Evolutionary conservation across 2,329 filamentous ascomycete genomes (phyloP), one percentile per base, ranked within the genome.

Genomic region (Phaeophleospora eucalypticola): DNA sequence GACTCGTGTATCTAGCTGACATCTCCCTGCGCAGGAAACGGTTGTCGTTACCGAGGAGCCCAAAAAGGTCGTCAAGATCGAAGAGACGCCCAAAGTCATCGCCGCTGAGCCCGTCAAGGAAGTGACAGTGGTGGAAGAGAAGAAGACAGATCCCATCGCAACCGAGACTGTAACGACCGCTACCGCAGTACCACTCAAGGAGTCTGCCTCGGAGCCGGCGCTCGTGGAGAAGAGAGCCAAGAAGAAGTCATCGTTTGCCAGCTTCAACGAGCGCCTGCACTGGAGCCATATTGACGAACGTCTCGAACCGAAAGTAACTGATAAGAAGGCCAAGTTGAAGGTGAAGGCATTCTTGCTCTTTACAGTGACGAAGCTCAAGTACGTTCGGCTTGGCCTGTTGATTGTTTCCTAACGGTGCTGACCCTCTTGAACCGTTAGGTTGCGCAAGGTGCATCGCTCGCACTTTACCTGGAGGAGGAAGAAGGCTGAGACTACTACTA

Each of bases 331-430:
- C 15, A 37, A 37, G 36, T 17, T 10, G 15, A 17, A 19, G 36
- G 4, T 37, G 3, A 37, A 37, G 36, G 12, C 15, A 19, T 18
- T 6, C 4, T 6, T 35, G 4, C 6, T 4, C 33, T 35, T 14
- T 14, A 35, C 17, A 16, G 17, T 41, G 4, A n/a, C 33, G 21
- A 41, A 41, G 38, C 33, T 27, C 38, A 41, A 41, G 38, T 41
- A 20, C 21, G 37, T 40, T 21, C 27, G 27, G 8, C 27, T n/a
- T 32, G n/a, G n/a, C n/a, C n/a, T n/a, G n/a, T n/a, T n/a, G n/a
- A n/a, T n/a, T n/a, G n/a, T n/a, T n/a, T n/a, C n/a, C n/a, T n/a
- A n/a, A 29, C 12, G 7, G 24, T 12, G 24, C 24, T 29, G 12
- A 29, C 24, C 6, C 12, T 29, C 24, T 29, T 29, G 24, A 6